These are phyloP conservation scores for Microbotryum intermedium DNA, from an alignment of 1,284 basidiomycete genomes.

Conservation along the genomic window DNA sequence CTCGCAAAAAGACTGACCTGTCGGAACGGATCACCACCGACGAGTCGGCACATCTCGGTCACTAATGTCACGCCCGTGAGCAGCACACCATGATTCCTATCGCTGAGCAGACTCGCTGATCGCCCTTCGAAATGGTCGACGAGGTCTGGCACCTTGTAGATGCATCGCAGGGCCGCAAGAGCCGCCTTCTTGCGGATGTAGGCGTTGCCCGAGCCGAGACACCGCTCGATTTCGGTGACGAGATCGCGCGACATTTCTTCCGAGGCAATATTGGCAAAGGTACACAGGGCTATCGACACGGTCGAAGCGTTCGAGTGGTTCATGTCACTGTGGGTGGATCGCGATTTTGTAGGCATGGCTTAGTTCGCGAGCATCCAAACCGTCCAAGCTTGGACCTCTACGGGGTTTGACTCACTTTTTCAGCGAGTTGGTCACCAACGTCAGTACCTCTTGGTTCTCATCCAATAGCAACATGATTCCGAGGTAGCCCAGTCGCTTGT, in stretches of 20 bases:
- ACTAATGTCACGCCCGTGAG: slow-evolving; percentile 89
- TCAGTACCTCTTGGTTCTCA: slow-evolving; percentile 96
- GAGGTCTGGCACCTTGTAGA: slow-evolving; percentile 94
- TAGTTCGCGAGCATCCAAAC: neutral
- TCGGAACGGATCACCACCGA: slow-evolving; percentile 74
- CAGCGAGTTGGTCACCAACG: slow-evolving; percentile 92
- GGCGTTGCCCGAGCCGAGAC: slow-evolving; percentile 92
- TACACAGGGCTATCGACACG: slow-evolving; percentile 92
- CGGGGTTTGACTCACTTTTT: slow-evolving; percentile 69
- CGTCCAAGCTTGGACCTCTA: neutral
- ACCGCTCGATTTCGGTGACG: slow-evolving; percentile 93
- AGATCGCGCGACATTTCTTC: slow-evolving; percentile 98
- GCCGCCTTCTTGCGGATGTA: slow-evolving; percentile 99
- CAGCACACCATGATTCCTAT: slow-evolving; percentile 94
- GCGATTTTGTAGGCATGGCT: neutral
- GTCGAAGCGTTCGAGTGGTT: slow-evolving; percentile 99
- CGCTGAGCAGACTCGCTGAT: slow-evolving; percentile 82
- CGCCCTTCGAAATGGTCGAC: slow-evolving; percentile 85
- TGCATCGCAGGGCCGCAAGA: slow-evolving; percentile 89
- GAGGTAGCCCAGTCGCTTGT: slow-evolving; percentile 93
- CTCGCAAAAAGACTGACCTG: slow-evolving; percentile 50
- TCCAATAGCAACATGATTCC: slow-evolving; percentile 97
- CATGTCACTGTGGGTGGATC: slow-evolving; percentile 68
- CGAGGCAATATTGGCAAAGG: slow-evolving; percentile 97
- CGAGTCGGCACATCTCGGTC: slow-evolving; percentile 73